These are phyloP conservation scores for Vinca minor DNA, from an alignment of 257 asterid genomes.

Conservation along the genomic window DNA sequence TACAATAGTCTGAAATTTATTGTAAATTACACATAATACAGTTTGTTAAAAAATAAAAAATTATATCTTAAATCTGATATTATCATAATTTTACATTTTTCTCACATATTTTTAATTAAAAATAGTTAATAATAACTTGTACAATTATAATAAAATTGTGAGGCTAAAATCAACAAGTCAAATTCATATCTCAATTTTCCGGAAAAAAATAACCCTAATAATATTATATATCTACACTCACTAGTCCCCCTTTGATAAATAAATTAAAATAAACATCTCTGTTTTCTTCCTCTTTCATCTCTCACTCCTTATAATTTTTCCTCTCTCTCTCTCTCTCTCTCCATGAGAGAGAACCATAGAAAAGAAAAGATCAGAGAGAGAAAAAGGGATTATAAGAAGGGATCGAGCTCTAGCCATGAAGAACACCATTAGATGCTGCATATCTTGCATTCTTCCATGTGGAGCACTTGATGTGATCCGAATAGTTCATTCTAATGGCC, in stretches of 20 bases:
- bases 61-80: no score
- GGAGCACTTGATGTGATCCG: conserved; percentile 92
- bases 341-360: conserved; percentile 15
- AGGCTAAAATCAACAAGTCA: no score
- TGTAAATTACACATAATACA: no score
- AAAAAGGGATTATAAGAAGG: not conserved
- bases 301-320: conserved; percentile 1
- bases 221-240: conserved; percentile 9
- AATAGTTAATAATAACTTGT: no score
- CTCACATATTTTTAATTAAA: no score
- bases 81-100: no score
- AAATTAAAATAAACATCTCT: conserved; percentile 22
- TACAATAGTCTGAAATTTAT: no score
- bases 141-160: no score
- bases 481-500: conserved; percentile 75
- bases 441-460: conserved; percentile 98
- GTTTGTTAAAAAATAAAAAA: no score
- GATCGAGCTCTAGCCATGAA: no score
- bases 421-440: conserved; percentile 78
- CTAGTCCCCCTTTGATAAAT: conserved; percentile 8
- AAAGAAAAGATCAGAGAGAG: not conserved
- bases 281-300: conserved; percentile 12
- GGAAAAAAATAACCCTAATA: no score
- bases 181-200: no score
- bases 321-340: conserved; percentile 10